phyloP scores from a whole-genome alignment of 768 basidiomycete genomes.

The Amanita pseudoporphyria region DNA sequence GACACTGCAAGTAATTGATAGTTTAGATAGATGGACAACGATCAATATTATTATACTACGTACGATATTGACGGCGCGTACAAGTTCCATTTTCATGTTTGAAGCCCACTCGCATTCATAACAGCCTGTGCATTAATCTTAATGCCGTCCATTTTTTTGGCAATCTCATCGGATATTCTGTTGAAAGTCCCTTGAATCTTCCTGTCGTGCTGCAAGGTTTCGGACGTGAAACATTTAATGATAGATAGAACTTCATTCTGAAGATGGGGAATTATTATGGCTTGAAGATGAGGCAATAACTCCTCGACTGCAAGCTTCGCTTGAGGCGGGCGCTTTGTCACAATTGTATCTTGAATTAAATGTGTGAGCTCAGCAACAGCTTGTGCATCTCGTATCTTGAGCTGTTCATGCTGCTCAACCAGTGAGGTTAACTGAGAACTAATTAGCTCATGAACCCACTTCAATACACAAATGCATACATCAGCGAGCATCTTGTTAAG shows the following conservation, averaged over 20 bases:
- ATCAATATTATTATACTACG: neutral
- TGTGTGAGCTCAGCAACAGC: slow-evolving; percentile 17
- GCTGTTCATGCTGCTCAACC: slow-evolving; percentile 14
- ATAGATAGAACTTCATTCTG: slow-evolving; percentile 7
- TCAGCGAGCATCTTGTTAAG: neutral
- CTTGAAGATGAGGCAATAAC: slow-evolving; percentile 9
- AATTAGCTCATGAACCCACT: neutral
- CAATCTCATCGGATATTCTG: neutral
- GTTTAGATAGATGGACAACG: neutral
- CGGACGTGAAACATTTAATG: slow-evolving; percentile 4
- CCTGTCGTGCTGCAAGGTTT: neutral
- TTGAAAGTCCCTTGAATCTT: neutral
- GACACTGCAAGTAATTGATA: neutral
- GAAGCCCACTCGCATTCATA: neutral
- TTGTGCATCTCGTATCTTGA: slow-evolving; percentile 14
- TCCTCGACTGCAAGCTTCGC: slow-evolving; percentile 12
- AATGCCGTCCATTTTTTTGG: neutral
- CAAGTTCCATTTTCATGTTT: neutral
- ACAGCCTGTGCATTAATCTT: neutral
- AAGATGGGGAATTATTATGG: neutral
- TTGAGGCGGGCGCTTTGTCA: slow-evolving; percentile 10
- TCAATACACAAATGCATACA: neutral
- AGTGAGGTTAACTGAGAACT: slow-evolving; percentile 8
- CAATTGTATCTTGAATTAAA: slow-evolving; percentile 17
- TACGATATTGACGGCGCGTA: too few relatives aligned